Conservation (phyloP, 108 stramenopile genomes). For the Pseudonitzschia delicatissima region DNA sequence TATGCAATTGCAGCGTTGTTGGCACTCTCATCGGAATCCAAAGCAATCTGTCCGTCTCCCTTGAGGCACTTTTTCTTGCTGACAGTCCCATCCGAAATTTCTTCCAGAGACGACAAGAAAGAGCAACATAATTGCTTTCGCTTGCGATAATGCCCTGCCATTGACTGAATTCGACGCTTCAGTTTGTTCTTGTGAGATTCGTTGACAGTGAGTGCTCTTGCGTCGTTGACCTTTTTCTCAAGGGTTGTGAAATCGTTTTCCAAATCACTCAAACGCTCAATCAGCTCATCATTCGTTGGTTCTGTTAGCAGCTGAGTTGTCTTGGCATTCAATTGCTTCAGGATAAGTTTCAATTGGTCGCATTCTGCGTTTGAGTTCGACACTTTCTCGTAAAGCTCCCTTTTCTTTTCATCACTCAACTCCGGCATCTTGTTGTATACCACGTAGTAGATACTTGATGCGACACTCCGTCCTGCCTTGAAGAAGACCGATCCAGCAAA, state of each 20-base stretch:
- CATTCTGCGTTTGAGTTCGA: slow-evolving; percentile 43
- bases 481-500: slow-evolving; percentile 54
- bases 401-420: slow-evolving; percentile 47
- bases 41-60: slow-evolving; percentile 72
- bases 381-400: slow-evolving; percentile 41
- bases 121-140: slow-evolving; percentile 57
- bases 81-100: slow-evolving; percentile 59
- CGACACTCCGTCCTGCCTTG: slow-evolving; percentile 62
- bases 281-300: slow-evolving; percentile 72
- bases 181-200: slow-evolving; percentile 59
- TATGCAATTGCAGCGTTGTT: slow-evolving; percentile 46
- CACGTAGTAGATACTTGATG: slow-evolving; percentile 68
- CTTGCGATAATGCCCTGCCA: slow-evolving; percentile 69
- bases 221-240: slow-evolving; percentile 44
- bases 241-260: slow-evolving; percentile 40
- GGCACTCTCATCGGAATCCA: slow-evolving; percentile 65
- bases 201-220: slow-evolving; percentile 49
- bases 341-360: slow-evolving; percentile 26
- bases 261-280: slow-evolving; percentile 27
- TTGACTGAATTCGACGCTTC: slow-evolving; percentile 47
- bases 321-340: slow-evolving; percentile 27
- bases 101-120: slow-evolving; percentile 54
- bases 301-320: slow-evolving; percentile 56
- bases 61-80: slow-evolving; percentile 57
- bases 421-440: slow-evolving; percentile 61